These are phyloP conservation scores for Cynanchum wilfordii DNA, from an alignment of 257 asterid genomes.

Conservation along the genomic window DNA sequence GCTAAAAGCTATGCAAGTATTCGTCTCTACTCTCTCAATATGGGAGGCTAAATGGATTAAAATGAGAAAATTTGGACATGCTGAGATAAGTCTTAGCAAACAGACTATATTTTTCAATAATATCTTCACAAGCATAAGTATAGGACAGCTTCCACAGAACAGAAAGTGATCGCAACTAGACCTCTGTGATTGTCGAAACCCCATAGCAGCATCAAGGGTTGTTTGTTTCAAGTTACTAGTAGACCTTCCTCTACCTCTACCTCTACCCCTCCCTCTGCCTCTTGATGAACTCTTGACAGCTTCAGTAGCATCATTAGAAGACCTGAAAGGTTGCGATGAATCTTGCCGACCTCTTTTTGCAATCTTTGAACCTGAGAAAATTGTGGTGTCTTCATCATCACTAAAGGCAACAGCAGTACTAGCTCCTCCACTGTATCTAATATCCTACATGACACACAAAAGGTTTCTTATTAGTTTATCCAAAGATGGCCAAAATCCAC, in stretches of 20 bases:
- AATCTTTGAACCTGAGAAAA: slow-evolving; percentile 47
- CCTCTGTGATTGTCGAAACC: slow-evolving; percentile 84
- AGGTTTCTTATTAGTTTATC: neutral
- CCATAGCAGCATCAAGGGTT: slow-evolving; percentile 74
- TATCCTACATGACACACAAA: slow-evolving; percentile 32
- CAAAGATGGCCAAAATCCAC: neutral
- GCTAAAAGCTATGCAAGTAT: neutral
- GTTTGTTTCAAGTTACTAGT: slow-evolving; percentile 76
- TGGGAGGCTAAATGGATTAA: neutral
- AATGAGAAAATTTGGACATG: neutral
- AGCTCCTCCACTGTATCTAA: slow-evolving; percentile 38
- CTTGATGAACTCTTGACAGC: slow-evolving; percentile 62
- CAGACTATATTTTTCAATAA: neutral
- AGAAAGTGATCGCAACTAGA: slow-evolving; percentile 14
- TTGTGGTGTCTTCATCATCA: slow-evolving; percentile 74
- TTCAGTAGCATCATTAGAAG: slow-evolving; percentile 53
- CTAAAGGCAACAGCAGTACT: slow-evolving; percentile 65
- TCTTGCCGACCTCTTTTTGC: slow-evolving; percentile 58
- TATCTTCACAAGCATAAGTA: neutral
- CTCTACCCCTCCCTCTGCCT: slow-evolving; percentile 85
- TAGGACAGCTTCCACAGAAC: neutral
- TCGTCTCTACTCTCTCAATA: neutral
- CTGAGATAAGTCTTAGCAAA: neutral
- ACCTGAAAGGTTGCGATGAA: slow-evolving; percentile 51
- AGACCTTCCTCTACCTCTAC: slow-evolving; percentile 83